Evolutionary conservation across 768 basidiomycete genomes (phyloP), one percentile per base, ranked within the genome.

Genomic region (Trichaptum fuscoviolaceum): DNA sequence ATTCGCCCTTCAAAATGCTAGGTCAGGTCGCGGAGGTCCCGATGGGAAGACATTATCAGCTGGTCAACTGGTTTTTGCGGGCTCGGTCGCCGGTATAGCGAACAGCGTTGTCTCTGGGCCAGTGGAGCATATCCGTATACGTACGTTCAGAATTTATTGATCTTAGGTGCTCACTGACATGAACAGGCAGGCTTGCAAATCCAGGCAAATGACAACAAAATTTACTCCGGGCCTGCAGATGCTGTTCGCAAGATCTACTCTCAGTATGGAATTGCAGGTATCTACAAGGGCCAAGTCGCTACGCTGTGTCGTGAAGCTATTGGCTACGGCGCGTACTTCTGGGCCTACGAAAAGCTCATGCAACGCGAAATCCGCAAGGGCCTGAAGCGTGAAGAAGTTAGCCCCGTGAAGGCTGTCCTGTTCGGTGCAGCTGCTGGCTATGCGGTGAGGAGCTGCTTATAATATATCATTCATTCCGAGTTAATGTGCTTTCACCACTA

Each of bases 101-200:
- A 99, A 98, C 73, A 90, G 93, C 30, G 82, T 96, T 67, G 95
- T 97, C 42, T 96, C 95, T 0, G 95, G 95, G 0, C 96, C 96
- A 7, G 96, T 99, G 20, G 96, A 99, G 76, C 96, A 98, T 74
- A 95, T 98, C 74, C 92, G 96, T 79, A 99, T 98, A 70, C 89
- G 93, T 94, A 70, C 75, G 91, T 80, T 5, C 70, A 25, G n/a
- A 23, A 57, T 9, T 67, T 27, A 2, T 67, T 30, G 30, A 15
- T 10, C 4, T 12, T 61, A n/a, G 12, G 20, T 18, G 35, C 18
- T 64, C 34, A 62, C 27, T 52, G 18, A 36, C 62, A 34, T 35
- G 25, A 69, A 61, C 10, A 64, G 23, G 4, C 70, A 96, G 93
- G 95, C 65, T 80, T 99, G 26, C 96, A 99, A 78, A 96, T 92